These are phyloP conservation scores for Xylaria digitata DNA, from an alignment of 2,329 filamentous ascomycete species.

Conservation along the genomic window DNA sequence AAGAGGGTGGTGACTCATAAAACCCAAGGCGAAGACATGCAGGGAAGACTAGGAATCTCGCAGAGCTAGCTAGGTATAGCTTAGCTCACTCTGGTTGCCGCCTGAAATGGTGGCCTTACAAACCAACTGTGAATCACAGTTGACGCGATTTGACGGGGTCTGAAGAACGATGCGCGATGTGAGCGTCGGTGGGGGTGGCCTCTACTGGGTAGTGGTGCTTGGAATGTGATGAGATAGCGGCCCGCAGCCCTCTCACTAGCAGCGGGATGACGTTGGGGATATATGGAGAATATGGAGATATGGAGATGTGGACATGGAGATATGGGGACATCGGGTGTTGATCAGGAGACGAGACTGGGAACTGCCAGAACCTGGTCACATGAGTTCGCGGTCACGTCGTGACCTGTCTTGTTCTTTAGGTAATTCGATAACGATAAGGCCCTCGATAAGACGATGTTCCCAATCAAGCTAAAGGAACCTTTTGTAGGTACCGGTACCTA, in stretches of 20 bases:
- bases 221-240: neutral
- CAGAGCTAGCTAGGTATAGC: neutral
- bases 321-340: neutral
- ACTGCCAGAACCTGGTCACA: conserved; percentile 31
- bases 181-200: neutral
- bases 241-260: neutral
- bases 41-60: conserved; percentile 5
- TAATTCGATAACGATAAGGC: conserved; percentile 17
- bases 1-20: too few species aligned
- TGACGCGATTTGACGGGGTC: neutral
- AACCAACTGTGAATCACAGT: neutral
- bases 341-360: conserved; percentile 18
- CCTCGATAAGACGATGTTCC: too few species aligned
- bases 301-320: neutral
- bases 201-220: neutral
- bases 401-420: conserved; percentile 28
- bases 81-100: neutral
- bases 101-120: conserved; percentile 17
- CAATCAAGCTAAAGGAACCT: too few species aligned
- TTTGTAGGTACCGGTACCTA: too few species aligned
- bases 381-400: conserved; percentile 35
- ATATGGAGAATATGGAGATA: neutral
- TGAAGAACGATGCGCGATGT: neutral
- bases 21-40: neutral
- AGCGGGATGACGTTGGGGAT: conserved; percentile 12